Evolutionary conservation across 805 yeast species (phyloP), one percentile per base, ranked within the genome.

Genomic region (Babjeviella inositovora): DNA sequence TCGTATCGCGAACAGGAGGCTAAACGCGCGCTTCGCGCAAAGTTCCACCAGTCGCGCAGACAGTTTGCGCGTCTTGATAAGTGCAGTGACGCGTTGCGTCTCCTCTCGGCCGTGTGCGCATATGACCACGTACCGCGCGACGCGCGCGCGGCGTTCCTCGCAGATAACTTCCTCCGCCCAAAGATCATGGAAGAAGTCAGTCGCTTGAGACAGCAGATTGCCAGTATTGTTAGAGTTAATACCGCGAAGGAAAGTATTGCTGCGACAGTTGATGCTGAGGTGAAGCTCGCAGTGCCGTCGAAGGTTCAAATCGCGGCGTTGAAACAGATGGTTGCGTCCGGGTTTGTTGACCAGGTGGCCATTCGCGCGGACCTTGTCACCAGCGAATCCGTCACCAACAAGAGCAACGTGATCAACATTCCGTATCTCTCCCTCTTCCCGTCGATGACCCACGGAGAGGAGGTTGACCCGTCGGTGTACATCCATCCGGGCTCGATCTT

Each of bases 281-380:
- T 69, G 34, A 68, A 58, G 38, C 47, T 79, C n/a, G 64, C 57
- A 0, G 65, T 76, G 5, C 96, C 96, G 1, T 49, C 61, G 6
- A 63, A 66, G 17, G 41, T 48, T 5, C 98, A 90, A 48, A 41
- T 82, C 5, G 62, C 69, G 25, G 76, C 90, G 1, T 47, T 90
- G 31, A 85, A 82, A 39, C 99, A 90, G 47, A 85, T 90, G 70
- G 57, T 87, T 4, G 67, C 94, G 5, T 74, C 96, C 0, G 98
- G 97, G 0, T 90, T 79, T 37, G 60, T 90, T 18, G 99, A 90
- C 44, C 93, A 80, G 40, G 63, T 87, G 12, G 93, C 93, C 2
- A 64, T 81, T 9, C 59, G 97, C 30, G 85, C 81, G 2, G 96
- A 85, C 38, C 34, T 70, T 15, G 48, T 70, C 5, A 70, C 79